A percentile compares a stretch with the other conserved stretches of the same genome.
Evolutionary conservation across 1,139 yeast species (phyloP).

Genomic region (Geotrichum aggregatum): DNA sequence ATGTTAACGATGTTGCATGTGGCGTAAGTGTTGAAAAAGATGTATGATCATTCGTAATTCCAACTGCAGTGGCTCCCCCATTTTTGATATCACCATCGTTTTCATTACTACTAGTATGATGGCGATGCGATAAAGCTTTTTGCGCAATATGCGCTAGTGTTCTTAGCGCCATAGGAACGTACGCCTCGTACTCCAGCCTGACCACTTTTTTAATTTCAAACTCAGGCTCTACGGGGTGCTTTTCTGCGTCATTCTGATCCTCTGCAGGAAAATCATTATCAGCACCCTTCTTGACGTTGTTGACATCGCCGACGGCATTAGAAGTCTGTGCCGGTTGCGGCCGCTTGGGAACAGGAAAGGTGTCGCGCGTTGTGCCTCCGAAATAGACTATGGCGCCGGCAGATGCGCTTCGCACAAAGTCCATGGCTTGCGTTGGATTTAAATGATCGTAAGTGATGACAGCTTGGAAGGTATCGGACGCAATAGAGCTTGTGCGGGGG

Average conservation of each 20-base stretch:
- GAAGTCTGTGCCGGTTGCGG: no score
- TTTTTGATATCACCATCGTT: no score
- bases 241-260: no score
- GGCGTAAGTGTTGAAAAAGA: no score
- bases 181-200: slow-evolving; percentile 44
- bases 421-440: slow-evolving; percentile 20
- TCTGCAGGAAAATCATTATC: no score
- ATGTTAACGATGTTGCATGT: no score
- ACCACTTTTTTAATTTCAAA: slow-evolving; percentile 38
- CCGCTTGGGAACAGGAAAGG: slow-evolving; percentile 30
- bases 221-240: no score
- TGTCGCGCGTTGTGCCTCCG: slow-evolving; percentile 48
- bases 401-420: slow-evolving; percentile 33
- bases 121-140: slow-evolving; percentile 35
- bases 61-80: no score
- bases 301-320: no score
- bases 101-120: slow-evolving; percentile 7
- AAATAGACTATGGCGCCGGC: slow-evolving; percentile 49
- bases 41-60: no score
- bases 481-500: no score
- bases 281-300: no score
- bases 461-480: not conserved
- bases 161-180: slow-evolving; percentile 41
- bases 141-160: slow-evolving; percentile 39
- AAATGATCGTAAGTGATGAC: slow-evolving; percentile 1